Conservation (phyloP, 2,329 filamentous ascomycete species). For the Venturia asperata region DNA sequence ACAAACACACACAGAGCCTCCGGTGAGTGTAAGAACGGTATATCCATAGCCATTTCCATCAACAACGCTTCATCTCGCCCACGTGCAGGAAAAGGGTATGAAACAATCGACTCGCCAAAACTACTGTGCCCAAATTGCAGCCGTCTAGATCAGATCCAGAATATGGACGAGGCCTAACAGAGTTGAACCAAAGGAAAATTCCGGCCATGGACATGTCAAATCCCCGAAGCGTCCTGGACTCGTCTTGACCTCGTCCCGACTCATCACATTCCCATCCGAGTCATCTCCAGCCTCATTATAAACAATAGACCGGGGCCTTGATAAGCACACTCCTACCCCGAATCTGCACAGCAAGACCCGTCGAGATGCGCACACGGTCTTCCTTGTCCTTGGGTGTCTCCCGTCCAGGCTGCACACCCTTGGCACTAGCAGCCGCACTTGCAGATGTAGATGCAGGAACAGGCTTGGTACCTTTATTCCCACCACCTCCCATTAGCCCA, state of each 20-base stretch:
- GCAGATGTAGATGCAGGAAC: not conserved
- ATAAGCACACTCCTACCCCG: slow-evolving; percentile 43
- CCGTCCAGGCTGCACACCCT: slow-evolving; percentile 8
- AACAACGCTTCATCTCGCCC: not conserved
- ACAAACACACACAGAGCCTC: not conserved
- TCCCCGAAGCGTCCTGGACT: not conserved
- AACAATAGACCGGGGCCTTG: slow-evolving; percentile 41
- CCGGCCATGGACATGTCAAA: not conserved
- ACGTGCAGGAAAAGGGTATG: not conserved
- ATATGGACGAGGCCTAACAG: not conserved
- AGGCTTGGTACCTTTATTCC: slow-evolving; percentile 19
- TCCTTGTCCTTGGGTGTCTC: slow-evolving; percentile 32
- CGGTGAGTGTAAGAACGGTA: not conserved
- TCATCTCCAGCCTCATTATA: not conserved
- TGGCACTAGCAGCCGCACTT: slow-evolving; percentile 12
- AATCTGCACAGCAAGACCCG: slow-evolving; percentile 42
- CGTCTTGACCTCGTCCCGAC: not conserved
- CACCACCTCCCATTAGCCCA: slow-evolving; percentile 16
- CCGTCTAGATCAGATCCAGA: not conserved
- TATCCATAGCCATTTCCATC: not conserved
- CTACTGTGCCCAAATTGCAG: not conserved
- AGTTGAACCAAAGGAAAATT: not conserved
- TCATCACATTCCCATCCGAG: not conserved
- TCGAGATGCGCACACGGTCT: slow-evolving; percentile 42
- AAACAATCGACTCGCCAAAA: not conserved